These are phyloP conservation scores for Aspergillaceae sp. DNA, from an alignment of 2,329 filamentous ascomycete species.

Conservation along the genomic window DNA sequence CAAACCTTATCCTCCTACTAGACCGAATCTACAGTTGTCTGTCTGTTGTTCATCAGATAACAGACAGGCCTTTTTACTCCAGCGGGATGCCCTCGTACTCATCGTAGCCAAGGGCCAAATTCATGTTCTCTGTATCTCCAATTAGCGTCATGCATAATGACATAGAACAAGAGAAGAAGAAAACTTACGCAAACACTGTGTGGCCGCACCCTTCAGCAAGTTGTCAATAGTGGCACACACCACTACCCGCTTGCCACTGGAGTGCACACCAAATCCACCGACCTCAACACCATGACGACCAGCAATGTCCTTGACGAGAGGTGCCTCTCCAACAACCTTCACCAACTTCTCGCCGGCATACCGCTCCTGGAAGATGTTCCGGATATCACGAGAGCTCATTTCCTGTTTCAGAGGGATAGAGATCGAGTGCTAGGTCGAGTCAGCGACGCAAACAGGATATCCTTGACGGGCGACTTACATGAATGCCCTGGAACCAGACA, in stretches of 20 bases:
- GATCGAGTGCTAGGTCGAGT: slow-evolving; percentile 60
- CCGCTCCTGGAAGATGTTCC: slow-evolving; percentile 89
- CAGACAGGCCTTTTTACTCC: slow-evolving; percentile 28
- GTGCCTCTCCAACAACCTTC: slow-evolving; percentile 81
- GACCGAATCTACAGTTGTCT: slow-evolving; percentile 8
- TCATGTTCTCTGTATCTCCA: slow-evolving; percentile 67
- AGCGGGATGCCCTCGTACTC: slow-evolving; percentile 82
- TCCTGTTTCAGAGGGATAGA: slow-evolving; percentile 76
- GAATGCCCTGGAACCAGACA: slow-evolving; percentile 95
- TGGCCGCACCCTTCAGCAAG: slow-evolving; percentile 83
- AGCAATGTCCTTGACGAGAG: slow-evolving; percentile 74
- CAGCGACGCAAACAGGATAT: background rate
- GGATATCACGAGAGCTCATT: slow-evolving; percentile 85
- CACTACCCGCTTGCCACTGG: slow-evolving; percentile 81
- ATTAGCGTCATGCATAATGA: slow-evolving; percentile 1
- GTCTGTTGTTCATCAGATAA: slow-evolving; percentile 5
- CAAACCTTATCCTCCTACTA: slow-evolving; percentile 11
- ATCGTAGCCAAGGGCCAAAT: slow-evolving; percentile 76
- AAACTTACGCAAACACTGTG: slow-evolving; percentile 78
- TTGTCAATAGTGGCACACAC: slow-evolving; percentile 92
- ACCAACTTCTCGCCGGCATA: slow-evolving; percentile 94
- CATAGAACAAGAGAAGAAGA: background rate
- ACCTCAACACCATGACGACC: slow-evolving; percentile 86
- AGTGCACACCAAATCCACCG: slow-evolving; percentile 90
- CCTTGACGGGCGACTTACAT: slow-evolving; percentile 36